A percentile compares a stretch with the other conserved stretches of the same genome.
These are phyloP conservation scores for Podospora anserina DNA, from an alignment of 495 filamentous ascomycete species.

Conservation along the genomic window DNA sequence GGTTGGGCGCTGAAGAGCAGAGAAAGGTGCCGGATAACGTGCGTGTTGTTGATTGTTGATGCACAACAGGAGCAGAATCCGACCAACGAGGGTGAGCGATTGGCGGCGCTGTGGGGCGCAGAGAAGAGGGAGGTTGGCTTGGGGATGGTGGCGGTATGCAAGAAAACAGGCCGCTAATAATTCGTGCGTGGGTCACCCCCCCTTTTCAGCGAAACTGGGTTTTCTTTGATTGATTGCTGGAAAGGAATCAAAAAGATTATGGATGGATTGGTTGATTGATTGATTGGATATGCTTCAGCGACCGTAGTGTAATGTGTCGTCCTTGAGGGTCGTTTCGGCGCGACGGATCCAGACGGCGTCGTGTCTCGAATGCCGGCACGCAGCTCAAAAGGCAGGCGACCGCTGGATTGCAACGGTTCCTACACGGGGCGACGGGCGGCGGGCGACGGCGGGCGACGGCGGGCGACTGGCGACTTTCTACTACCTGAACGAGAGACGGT, in stretches of 20 bases:
- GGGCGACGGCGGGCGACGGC: too few species aligned
- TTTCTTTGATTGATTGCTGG: not conserved
- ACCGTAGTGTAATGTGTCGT: not conserved
- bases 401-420: constrained; percentile 18
- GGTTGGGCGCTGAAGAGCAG: constrained; percentile 27
- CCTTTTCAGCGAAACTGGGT: constrained; percentile 13
- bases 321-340: not conserved
- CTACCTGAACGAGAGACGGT: constrained; percentile 29
- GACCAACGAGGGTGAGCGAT: constrained; percentile 28
- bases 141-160: constrained; percentile 20
- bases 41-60: constrained; percentile 26
- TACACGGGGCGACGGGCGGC: constrained; percentile 7
- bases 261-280: too few species aligned
- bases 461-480: not conserved
- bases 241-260: not conserved
- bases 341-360: constrained; percentile 5
- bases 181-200: not conserved
- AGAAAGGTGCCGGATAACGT: not conserved
- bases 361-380: constrained; percentile 20
- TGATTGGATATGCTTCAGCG: too few species aligned
- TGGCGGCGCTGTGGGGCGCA: constrained; percentile 33
- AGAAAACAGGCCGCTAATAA: constrained; percentile 9
- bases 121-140: constrained; percentile 31
- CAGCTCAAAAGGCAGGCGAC: constrained; percentile 1
- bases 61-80: constrained; percentile 20